Evolutionary conservation across 1,284 basidiomycete species (phyloP), one percentile per base, ranked within the genome.

Genomic region (Fomes fomentarius): DNA sequence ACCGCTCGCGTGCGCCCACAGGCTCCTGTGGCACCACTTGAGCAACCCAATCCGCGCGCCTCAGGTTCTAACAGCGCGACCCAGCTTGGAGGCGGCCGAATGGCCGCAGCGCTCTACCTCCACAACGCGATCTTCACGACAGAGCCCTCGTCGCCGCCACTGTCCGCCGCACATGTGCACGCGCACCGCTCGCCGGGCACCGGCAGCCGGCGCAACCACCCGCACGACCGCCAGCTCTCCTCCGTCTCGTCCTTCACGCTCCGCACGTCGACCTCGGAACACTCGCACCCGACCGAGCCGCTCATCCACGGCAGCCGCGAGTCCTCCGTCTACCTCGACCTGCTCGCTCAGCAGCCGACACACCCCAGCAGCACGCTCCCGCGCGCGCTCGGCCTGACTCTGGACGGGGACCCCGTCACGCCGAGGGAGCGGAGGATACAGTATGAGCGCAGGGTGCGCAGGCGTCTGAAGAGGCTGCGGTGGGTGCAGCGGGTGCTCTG

Each of bases 51-150:
- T 28, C 11, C 14, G 14, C 25, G 28, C 41, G 7, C 45, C 33
- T 1, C 17, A 11, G 15, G 15, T 35, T 15, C 24, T 12, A n/a
- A n/a, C n/a, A n/a, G 28, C 24, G 12, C 45, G 9, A n/a, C 14
- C 12, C 41, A 42, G 33, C 28, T 9, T 17, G 14, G 12, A 14
- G 42, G n/a, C 25, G 30, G 30, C 43, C 52, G 44, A 28, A 61
- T 61, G 59, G 59, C 59, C 48, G 63, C 63, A 31, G 82, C 81
- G 51, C 66, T 83, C 52, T 79, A 79, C 65, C 74, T 84, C 44
- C 83, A 85, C 69, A 78, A 83, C 65, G 74, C 78, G 37, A 66
- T 83, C 50, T 79, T 80, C 66, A 63, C 73, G 45, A 68, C 74
- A 24, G 79, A 80, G 47, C 62, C 70, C 24, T 61, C 70, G 9